These are phyloP conservation scores for Orychophragmus violaceus DNA, from an alignment of 345 rosid species.

Conservation along the genomic window DNA sequence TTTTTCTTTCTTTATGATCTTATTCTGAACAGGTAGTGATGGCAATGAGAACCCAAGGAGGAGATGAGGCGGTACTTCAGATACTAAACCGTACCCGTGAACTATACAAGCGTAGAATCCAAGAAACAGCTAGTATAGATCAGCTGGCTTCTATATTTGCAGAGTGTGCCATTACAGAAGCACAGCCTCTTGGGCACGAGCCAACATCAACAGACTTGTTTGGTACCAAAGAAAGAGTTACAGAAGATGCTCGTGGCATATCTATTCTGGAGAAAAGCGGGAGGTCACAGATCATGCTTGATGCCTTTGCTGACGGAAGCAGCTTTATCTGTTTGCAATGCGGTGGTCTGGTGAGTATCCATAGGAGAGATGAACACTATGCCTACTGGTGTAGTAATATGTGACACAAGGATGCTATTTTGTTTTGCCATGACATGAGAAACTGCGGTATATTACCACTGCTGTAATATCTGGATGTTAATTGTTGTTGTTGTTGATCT, in stretches of 20 bases:
- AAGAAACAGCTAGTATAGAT: constrained; percentile 51
- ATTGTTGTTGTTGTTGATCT: not conserved
- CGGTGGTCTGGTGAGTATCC: constrained; percentile 85
- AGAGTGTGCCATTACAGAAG: constrained; percentile 85
- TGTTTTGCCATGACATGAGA: not conserved
- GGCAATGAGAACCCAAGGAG: constrained; percentile 68
- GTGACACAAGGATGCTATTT: constrained; percentile 16
- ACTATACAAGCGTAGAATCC: constrained; percentile 48
- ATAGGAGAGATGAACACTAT: constrained; percentile 85
- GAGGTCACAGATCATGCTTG: constrained; percentile 71
- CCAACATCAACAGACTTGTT: constrained; percentile 11
- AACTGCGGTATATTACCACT: not conserved
- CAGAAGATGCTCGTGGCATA: constrained; percentile 38
- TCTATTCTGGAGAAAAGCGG: constrained; percentile 84
- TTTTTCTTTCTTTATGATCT: not conserved
- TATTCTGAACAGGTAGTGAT: constrained; percentile 56
- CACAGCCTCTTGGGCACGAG: constrained; percentile 43
- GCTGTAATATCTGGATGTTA: not conserved
- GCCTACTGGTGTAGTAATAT: constrained; percentile 70
- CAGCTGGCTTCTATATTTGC: constrained; percentile 87
- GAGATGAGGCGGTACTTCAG: constrained; percentile 68
- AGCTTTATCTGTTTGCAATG: constrained; percentile 89
- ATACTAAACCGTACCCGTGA: constrained; percentile 68
- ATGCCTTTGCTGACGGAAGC: constrained; percentile 90
- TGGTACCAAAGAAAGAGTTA: constrained; percentile 16